A percentile compares a stretch with the other conserved stretches of the same genome.
Evolutionary conservation across 1,139 yeast genomes (phyloP).

Genomic region (Geotrichum restrictum): DNA sequence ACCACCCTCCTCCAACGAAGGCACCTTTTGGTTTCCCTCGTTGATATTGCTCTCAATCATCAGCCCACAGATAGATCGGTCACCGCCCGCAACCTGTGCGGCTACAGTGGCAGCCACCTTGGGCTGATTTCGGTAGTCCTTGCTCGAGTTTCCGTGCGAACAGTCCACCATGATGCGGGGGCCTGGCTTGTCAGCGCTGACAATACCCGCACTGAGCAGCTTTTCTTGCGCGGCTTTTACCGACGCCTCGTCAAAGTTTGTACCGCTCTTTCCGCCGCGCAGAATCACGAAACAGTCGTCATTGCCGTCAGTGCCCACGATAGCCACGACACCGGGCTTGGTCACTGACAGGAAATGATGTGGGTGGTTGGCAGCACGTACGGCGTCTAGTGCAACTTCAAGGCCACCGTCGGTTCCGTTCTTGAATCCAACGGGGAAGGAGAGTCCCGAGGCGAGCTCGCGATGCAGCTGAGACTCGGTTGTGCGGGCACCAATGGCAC

Average conservation of each 20-base stretch:
- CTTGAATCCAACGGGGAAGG: constrained; percentile 98
- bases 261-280: constrained; percentile 92
- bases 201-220: constrained; percentile 41
- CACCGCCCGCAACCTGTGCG: constrained; percentile 78
- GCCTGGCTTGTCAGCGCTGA: constrained; percentile 27
- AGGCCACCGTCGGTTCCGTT: constrained; percentile 96
- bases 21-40: constrained; percentile 84
- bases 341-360: constrained; percentile 98
- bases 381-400: constrained; percentile 91
- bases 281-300: constrained; percentile 69
- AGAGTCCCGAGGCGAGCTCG: constrained; percentile 91
- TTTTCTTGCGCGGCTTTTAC: constrained; percentile 72
- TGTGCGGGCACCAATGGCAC: constrained; percentile 98
- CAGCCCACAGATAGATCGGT: constrained; percentile 75
- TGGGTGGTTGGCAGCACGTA: constrained; percentile 82
- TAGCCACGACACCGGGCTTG: constrained; percentile 93
- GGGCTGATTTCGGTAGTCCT: constrained; percentile 93
- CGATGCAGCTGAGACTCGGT: constrained; percentile 97
- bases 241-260: constrained; percentile 81
- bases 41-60: constrained; percentile 93
- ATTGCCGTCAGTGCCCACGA: constrained; percentile 92
- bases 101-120: constrained; percentile 75
- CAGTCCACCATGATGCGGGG: constrained; percentile 86
- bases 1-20: constrained; percentile 54
- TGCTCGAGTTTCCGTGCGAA: constrained; percentile 93